Evolutionary conservation across 768 basidiomycete species (phyloP).

Genomic region (Xerocomellus amylosporus): DNA sequence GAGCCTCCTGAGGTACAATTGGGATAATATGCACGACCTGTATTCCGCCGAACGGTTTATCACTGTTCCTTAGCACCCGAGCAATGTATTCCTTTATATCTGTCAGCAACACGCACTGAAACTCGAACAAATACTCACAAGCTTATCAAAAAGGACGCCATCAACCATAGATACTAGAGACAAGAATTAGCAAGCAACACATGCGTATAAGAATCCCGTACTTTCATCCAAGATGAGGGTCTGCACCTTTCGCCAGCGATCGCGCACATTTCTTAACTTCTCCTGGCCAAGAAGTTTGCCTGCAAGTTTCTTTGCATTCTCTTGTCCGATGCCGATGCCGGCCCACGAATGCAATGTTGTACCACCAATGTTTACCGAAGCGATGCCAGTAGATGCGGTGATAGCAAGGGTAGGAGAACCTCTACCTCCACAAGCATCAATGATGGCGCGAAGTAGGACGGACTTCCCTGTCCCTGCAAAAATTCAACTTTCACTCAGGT

Average conservation of each 20-base stretch:
- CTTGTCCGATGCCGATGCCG: slow-evolving; percentile 73
- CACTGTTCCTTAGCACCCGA: slow-evolving; percentile 48
- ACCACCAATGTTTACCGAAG: slow-evolving; percentile 81
- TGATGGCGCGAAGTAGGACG: slow-evolving; percentile 74
- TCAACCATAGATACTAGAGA: slow-evolving; percentile 85
- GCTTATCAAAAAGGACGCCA: slow-evolving; percentile 74
- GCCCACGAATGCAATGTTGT: slow-evolving; percentile 80
- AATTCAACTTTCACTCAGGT: neutral
- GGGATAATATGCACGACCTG: slow-evolving; percentile 49
- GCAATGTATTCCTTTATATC: slow-evolving; percentile 57
- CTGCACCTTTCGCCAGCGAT: slow-evolving; percentile 60
- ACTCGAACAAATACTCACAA: slow-evolving; percentile 44
- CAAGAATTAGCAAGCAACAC: neutral
- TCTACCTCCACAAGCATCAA: slow-evolving; percentile 43
- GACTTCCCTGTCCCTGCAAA: slow-evolving; percentile 76
- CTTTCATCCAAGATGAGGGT: slow-evolving; percentile 86
- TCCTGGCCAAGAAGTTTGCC: slow-evolving; percentile 50
- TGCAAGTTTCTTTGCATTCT: slow-evolving; percentile 48
- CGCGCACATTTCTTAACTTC: slow-evolving; percentile 38
- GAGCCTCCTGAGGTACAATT: neutral
- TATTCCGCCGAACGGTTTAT: slow-evolving; percentile 78
- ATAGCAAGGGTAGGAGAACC: slow-evolving; percentile 50
- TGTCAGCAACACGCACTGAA: slow-evolving; percentile 34
- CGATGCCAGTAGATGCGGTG: slow-evolving; percentile 79
- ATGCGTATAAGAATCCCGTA: slow-evolving; percentile 32